Conservation (phyloP, 768 basidiomycete species). For the Calocybe gangraenosa region DNA sequence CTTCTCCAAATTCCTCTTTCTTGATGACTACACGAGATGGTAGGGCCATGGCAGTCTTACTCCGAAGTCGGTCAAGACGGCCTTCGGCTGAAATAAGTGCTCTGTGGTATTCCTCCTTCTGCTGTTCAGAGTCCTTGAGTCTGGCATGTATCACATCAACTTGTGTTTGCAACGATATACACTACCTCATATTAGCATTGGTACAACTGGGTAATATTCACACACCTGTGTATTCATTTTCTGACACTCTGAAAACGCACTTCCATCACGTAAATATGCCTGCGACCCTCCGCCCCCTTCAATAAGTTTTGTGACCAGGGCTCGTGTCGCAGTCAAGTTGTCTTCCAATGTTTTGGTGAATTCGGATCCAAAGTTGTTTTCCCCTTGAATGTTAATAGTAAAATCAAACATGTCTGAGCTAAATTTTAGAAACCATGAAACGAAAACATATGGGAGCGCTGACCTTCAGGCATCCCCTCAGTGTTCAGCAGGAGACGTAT, state of each 20-base stretch:
- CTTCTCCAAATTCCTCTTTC: constrained; percentile 26
- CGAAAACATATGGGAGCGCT: constrained; percentile 34
- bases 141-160: constrained; percentile 44
- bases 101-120: constrained; percentile 44
- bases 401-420: constrained; percentile 44
- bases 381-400: constrained; percentile 34
- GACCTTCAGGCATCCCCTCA: constrained; percentile 41
- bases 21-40: constrained; percentile 30
- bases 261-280: constrained; percentile 29
- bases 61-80: constrained; percentile 57
- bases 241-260: constrained; percentile 44
- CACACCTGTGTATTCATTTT: constrained; percentile 58
- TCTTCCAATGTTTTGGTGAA: constrained; percentile 44
- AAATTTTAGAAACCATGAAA: constrained; percentile 4
- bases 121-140: constrained; percentile 45
- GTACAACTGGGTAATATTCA: constrained; percentile 7
- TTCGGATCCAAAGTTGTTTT: constrained; percentile 25
- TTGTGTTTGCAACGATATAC: constrained; percentile 54
- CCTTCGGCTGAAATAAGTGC: constrained; percentile 55
- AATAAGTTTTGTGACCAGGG: constrained; percentile 56
- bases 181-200: constrained; percentile 30
- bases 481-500: constrained; percentile 55
- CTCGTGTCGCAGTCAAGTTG: constrained; percentile 54
- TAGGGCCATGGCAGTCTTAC: constrained; percentile 46
- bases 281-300: constrained; percentile 35